Conservation (phyloP, 2,329 filamentous ascomycete genomes). For the Zasmidium cellare region DNA sequence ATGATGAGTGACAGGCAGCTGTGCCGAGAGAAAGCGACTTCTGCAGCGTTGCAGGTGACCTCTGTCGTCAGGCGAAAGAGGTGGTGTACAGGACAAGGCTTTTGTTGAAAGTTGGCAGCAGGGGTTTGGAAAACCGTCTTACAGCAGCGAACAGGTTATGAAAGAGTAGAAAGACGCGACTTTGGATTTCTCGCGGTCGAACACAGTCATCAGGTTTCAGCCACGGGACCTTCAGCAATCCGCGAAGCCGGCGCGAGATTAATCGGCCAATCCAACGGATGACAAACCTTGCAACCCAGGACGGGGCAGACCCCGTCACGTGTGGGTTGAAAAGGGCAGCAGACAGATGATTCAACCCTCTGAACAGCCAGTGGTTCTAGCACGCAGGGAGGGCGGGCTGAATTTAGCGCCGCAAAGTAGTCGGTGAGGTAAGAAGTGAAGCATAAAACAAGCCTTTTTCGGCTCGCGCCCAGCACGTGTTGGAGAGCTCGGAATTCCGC, state of each 20-base stretch:
- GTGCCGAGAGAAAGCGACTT: background rate
- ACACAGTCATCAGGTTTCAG: constrained; percentile 7
- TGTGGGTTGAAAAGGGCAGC: background rate
- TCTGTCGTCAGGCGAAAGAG: background rate
- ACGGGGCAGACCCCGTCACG: background rate
- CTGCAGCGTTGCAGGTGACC: background rate
- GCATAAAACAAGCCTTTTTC: constrained; percentile 5
- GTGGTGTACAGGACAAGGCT: background rate
- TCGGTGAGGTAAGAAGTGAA: constrained; percentile 6
- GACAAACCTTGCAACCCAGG: background rate
- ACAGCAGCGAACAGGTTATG: background rate
- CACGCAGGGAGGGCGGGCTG: background rate
- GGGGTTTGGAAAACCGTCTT: background rate
- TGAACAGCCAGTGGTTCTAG: background rate
- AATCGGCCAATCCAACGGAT: background rate
- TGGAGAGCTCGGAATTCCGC: background rate
- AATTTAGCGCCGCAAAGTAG: constrained; percentile 1
- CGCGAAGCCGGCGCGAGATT: background rate
- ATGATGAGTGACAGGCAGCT: too few species aligned
- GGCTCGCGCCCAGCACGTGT: background rate
- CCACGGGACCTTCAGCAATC: constrained; percentile 1
- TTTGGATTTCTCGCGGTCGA: background rate
- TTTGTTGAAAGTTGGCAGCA: background rate
- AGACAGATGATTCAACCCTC: background rate
- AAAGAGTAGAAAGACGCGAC: background rate